phyloP scores from a whole-genome alignment of 306 rosid genomes.

The Prunus davidiana region DNA sequence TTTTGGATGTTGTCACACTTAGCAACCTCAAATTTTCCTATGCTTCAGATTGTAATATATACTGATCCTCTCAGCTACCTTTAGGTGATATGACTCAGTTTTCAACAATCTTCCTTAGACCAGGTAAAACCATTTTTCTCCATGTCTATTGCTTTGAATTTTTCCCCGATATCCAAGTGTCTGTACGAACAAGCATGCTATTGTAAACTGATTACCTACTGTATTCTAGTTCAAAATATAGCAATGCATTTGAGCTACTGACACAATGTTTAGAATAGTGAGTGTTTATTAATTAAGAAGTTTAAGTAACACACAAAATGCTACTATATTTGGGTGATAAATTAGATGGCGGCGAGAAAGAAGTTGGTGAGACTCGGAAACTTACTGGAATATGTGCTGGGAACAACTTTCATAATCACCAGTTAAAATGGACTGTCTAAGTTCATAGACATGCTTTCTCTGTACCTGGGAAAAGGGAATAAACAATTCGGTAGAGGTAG shows the following conservation, averaged over 20 bases:
- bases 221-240: background rate
- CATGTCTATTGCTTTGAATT: no score
- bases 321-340: background rate
- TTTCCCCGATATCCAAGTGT: background rate
- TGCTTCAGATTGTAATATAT: background rate
- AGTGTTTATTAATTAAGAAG: background rate
- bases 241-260: background rate
- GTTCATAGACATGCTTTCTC: slow-evolving; percentile 89
- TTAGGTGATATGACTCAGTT: background rate
- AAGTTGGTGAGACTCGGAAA: slow-evolving; percentile 25
- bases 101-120: background rate
- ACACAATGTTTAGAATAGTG: background rate
- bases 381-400: slow-evolving; percentile 79
- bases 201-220: background rate
- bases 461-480: slow-evolving; percentile 67
- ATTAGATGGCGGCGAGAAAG: slow-evolving; percentile 8
- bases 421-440: slow-evolving; percentile 83
- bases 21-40: background rate
- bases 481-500: slow-evolving; percentile 1
- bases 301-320: background rate
- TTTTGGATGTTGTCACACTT: background rate
- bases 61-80: background rate
- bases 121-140: background rate
- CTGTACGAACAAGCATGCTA: background rate
- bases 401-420: slow-evolving; percentile 92